Evolutionary conservation across 2,329 filamentous ascomycete species (phyloP), one percentile per base, ranked within the genome.

Genomic region (Beauveria asiatica): DNA sequence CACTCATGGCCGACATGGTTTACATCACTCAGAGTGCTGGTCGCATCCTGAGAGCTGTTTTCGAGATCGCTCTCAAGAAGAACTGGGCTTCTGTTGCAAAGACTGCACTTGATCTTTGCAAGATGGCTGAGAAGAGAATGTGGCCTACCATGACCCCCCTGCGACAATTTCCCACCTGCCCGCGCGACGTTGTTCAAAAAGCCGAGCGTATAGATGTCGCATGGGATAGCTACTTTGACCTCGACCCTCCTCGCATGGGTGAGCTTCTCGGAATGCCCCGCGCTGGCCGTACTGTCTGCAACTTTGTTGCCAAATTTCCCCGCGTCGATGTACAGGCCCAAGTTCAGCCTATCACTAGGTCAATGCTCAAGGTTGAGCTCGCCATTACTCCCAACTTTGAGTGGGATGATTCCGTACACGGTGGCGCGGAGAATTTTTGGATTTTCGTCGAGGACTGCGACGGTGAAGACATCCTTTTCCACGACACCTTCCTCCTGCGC

Each of bases 41-140:
- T 37, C 91, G 94, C 82, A 97, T 99, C 67, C 78, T 99, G 50
- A 86, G 94, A 60, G 94, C 94, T 0, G 88, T 99, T 54, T 99
- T 97, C 66, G 95, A 99, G 75, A 97, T 99, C 59, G 88, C 90
- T n/a, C 76, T 99, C 65, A 96, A 93, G 76, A 97, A 97, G 74
- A 93, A 93, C 39, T 99, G 93, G 93, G 86, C 94, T 1, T 88
- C 86, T 17, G 94, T 97, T 3, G 90, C 94, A 9, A 96, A 94
- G 76, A 91, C 89, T 63, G 92, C 94, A 0, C 79, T 99, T 46
- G 90, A 96, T 67, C 82, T 99, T 57, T 99, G 95, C 77, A 99
- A 99, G 78, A 97, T 96, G 91, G 94, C 93, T 0, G 94, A 99
- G 78, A 96, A 96, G 80, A 84, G 95, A 54, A 99, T 99, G 95